Conservation (phyloP, 306 rosid species). For the Acmispon strigosus region DNA sequence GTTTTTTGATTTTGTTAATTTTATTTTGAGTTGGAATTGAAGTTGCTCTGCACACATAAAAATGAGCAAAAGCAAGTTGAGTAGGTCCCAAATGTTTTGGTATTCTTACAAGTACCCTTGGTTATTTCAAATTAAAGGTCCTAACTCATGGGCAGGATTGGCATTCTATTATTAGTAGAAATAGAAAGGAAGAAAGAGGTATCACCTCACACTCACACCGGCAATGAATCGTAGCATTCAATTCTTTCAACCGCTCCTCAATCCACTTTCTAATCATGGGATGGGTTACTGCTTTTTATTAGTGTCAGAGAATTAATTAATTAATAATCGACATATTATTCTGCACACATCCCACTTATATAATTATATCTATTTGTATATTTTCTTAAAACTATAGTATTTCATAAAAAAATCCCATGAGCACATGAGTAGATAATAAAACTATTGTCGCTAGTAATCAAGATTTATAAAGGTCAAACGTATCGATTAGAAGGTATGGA, state of each 20-base stretch:
- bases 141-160: neutral
- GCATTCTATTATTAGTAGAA: neutral
- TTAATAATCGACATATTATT: too few species aligned
- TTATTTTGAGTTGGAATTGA: neutral
- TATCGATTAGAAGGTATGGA: neutral
- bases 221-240: conserved; percentile 17
- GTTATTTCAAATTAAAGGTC: neutral
- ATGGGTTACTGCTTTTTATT: neutral
- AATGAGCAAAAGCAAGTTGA: neutral
- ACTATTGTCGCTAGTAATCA: neutral
- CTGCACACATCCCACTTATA: neutral
- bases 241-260: conserved; percentile 21
- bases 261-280: conserved; percentile 16
- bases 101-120: neutral
- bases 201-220: conserved; percentile 16
- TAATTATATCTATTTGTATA: too few species aligned
- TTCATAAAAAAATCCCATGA: too few species aligned
- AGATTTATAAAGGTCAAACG: neutral
- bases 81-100: conserved; percentile 9
- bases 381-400: too few species aligned
- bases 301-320: neutral
- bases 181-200: neutral
- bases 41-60: neutral
- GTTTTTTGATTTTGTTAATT: neutral
- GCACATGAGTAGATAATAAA: too few species aligned